Conservation (phyloP, 2,329 filamentous ascomycete genomes). For the Fusarium subtropicale region DNA sequence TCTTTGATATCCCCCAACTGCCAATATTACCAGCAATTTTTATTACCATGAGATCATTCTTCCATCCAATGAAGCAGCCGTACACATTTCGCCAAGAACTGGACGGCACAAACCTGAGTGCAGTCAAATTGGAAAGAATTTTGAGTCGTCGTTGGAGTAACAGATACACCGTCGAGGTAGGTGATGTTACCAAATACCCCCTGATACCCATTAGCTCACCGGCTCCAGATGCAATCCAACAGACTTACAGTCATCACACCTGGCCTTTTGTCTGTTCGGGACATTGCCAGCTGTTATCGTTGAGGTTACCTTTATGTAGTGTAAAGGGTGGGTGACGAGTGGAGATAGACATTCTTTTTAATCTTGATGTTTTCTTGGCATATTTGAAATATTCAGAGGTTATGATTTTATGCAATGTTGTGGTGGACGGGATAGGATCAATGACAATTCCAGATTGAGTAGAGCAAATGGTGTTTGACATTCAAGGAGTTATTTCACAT, state of each 20-base stretch:
- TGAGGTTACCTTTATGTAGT: not conserved
- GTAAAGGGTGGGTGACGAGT: no score
- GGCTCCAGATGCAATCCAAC: not conserved
- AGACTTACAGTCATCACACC: not conserved
- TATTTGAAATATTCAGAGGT: not conserved
- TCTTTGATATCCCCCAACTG: no score
- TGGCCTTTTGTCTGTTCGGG: not conserved
- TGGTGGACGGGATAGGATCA: not conserved
- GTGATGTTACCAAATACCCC: not conserved
- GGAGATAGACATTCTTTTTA: not conserved
- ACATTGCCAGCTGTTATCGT: slow-evolving; percentile 1
- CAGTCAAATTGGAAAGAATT: not conserved
- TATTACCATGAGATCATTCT: not conserved
- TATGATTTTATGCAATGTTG: not conserved
- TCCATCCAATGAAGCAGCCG: no score
- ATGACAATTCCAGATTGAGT: not conserved
- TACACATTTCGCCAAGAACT: not conserved
- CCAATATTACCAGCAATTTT: not conserved
- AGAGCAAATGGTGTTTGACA: no score
- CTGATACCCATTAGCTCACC: rapidly evolving
- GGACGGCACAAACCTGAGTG: not conserved
- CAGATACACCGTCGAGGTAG: not conserved
- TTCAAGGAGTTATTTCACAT: no score
- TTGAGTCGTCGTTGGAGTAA: not conserved
- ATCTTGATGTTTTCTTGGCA: not conserved